Evolutionary conservation across 2,329 filamentous ascomycete species (phyloP).

Genomic region (Monilinia laxa): DNA sequence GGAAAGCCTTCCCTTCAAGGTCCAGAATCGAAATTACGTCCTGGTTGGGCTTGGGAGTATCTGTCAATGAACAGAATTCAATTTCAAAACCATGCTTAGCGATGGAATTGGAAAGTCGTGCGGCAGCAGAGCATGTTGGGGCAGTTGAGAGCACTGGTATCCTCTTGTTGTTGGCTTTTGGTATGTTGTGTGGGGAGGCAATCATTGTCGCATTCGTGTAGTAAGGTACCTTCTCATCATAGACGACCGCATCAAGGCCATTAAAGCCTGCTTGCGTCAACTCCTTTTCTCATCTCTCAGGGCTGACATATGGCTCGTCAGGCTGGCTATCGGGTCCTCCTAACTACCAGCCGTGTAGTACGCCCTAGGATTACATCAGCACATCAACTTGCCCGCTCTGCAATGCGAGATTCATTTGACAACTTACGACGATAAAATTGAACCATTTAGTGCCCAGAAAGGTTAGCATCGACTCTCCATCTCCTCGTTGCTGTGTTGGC

Average conservation of each 20-base stretch:
- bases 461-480: not conserved
- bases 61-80: not conserved
- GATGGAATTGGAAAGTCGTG: not conserved
- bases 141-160: not conserved
- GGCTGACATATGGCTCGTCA: constrained; percentile 32
- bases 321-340: constrained; percentile 32
- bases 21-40: not conserved
- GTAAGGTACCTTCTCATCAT: constrained; percentile 32
- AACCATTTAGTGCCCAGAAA: not conserved
- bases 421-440: not conserved
- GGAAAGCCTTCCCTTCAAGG: not conserved
- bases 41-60: not conserved
- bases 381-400: not conserved
- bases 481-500: not conserved
- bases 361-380: not conserved
- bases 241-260: constrained; percentile 34
- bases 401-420: not conserved
- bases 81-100: not conserved
- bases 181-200: not conserved
- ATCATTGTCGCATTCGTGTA: constrained; percentile 34
- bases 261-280: constrained; percentile 39
- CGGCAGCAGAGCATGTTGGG: not conserved
- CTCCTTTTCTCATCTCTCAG: constrained; percentile 35
- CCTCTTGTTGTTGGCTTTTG: not conserved
- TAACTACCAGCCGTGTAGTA: constrained; percentile 27